A percentile compares a stretch with the other conserved stretches of the same genome.
These are phyloP conservation scores for Xylogone sp. DNA, from an alignment of 2,329 filamentous ascomycete genomes.

Conservation along the genomic window DNA sequence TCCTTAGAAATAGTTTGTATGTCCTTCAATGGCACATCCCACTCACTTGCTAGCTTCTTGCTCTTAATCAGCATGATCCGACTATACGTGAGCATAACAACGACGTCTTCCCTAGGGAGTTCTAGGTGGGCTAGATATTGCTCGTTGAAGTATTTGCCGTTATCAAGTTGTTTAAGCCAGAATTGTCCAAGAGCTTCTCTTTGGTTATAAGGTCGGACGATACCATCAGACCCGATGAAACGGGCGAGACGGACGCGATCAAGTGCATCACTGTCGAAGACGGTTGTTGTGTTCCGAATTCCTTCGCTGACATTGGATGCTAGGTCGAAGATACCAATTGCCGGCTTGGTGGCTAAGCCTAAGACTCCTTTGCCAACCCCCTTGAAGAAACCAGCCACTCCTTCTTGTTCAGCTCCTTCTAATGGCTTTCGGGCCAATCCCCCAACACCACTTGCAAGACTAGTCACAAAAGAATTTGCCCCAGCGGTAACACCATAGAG, in stretches of 20 bases:
- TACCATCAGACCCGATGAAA: conserved; percentile 87
- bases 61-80: conserved; percentile 88
- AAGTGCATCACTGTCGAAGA: conserved; percentile 91
- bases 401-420: conserved; percentile 94
- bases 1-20: conserved; percentile 97
- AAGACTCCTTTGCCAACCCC: conserved; percentile 93
- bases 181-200: conserved; percentile 95
- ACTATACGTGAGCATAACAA: conserved; percentile 83
- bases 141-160: conserved; percentile 97
- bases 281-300: conserved; percentile 96
- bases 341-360: conserved; percentile 93
- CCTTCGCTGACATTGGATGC: conserved; percentile 96
- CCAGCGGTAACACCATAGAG: conserved; percentile 94
- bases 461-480: conserved; percentile 90
- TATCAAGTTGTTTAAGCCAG: conserved; percentile 98
- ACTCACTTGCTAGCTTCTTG: conserved; percentile 81
- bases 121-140: conserved; percentile 96
- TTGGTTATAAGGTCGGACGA: conserved; percentile 90
- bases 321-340: conserved; percentile 93
- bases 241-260: conserved; percentile 92
- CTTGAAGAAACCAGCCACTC: conserved; percentile 92
- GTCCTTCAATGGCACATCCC: conserved; percentile 94
- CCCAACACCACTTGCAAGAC: conserved; percentile 88
- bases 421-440: conserved; percentile 90
- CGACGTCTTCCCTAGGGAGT: conserved; percentile 81